Percentiles rank a stretch among this genome's conserved stretches.
Evolutionary conservation across 345 rosid genomes (phyloP).

Genomic region (Pseudoturritis turrita): DNA sequence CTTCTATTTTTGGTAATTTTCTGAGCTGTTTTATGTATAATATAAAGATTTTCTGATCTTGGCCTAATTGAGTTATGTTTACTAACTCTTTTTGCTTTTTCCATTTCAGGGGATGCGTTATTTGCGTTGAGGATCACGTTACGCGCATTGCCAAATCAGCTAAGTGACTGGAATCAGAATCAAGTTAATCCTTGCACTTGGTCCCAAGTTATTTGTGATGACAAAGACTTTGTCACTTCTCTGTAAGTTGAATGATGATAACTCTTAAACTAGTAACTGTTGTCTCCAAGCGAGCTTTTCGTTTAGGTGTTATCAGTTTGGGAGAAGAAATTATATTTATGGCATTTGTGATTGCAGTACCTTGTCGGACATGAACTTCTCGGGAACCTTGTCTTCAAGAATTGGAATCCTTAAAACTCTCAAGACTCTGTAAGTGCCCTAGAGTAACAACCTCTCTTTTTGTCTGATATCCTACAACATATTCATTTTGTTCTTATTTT

Average conservation of each 20-base stretch:
- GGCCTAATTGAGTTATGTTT: background rate
- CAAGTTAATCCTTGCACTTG: conserved; percentile 95
- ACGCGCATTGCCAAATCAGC: conserved; percentile 44
- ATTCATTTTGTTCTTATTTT: background rate
- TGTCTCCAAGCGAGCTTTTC: background rate
- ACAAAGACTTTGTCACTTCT: conserved; percentile 48
- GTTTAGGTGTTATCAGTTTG: background rate
- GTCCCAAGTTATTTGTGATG: conserved; percentile 71
- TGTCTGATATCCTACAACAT: background rate
- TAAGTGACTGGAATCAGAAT: conserved; percentile 74
- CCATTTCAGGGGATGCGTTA: conserved; percentile 70
- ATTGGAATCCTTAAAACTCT: conserved; percentile 61
- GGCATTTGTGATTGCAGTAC: conserved; percentile 47
- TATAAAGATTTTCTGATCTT: background rate
- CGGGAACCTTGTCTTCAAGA: conserved; percentile 69
- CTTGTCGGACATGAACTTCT: conserved; percentile 71
- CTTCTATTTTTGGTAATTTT: background rate
- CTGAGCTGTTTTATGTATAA: background rate
- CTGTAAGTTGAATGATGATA: conserved; percentile 47
- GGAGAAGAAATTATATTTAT: background rate
- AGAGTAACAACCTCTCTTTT: background rate
- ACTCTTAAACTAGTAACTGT: background rate
- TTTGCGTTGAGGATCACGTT: conserved; percentile 49
- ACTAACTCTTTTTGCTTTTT: background rate
- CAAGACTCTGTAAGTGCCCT: conserved; percentile 60